Base-by-base conservation (phyloP, 2,329 filamentous ascomycete genomes). In the Diaporthe vexans region DNA sequence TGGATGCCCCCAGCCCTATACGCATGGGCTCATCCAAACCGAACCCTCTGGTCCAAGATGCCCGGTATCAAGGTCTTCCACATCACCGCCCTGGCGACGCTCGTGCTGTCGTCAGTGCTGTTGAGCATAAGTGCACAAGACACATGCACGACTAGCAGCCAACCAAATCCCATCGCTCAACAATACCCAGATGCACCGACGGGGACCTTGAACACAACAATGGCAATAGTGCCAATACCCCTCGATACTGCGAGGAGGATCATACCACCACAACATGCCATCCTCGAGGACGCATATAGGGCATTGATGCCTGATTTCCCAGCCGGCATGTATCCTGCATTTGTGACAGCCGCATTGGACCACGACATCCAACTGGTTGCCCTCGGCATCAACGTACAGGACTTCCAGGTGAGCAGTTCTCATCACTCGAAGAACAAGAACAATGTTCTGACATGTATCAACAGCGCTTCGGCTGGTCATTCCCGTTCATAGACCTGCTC, bases 401-500 rank as follows among this genome's bases (percentile, higher is more conserved):
- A 89, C 78, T 89, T 89, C 67, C 83, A 85, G 33, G 87, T 89
- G 80, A 78, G 86, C 77, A 3, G 26, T 37, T 9, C 24, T 2
- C 24, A 19, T 17, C 72, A 40, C 67, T 7, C 71, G 5, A 2
- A 9, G 11, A 19, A n/a, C 8, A 58, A 48, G 24, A 29, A 10
- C 10, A 19, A 4, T 13, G 26, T 21, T 7, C 48, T 73, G 8
- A 75, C 65, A 81, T 77, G 3, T 21, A 37, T 29, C 10, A 4
- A 15, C 71, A 90, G 88, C 86, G 86, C 51, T 81, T 86, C 24
- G 85, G 86, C 11, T 85, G 89, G 75, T 86, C 88, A 76, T 91
- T 90, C 73, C 89, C 89, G 0, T 91, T 91, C 78, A 74, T 91
- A 51, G 88, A 90, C 77, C 78, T 88, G 8, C 81, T 89, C 3